A percentile compares a stretch with the other conserved stretches of the same genome.
phyloP scores from a whole-genome alignment of 495 filamentous ascomycete species.

The Copromyces sp. region DNA sequence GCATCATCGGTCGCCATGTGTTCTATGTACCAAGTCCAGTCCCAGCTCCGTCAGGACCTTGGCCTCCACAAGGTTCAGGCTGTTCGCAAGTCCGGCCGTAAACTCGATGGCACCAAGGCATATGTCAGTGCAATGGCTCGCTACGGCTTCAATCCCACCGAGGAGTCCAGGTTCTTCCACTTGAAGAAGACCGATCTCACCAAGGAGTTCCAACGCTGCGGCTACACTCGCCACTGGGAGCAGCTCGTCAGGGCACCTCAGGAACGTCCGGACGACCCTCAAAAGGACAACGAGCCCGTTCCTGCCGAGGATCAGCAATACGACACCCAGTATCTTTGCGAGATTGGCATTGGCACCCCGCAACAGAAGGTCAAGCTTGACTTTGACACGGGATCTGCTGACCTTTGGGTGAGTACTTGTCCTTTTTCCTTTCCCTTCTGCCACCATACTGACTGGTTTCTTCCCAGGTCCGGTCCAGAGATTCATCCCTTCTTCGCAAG shows the following conservation, averaged over 20 bases:
- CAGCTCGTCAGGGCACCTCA: slow-evolving; percentile 32
- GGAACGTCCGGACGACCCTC: not conserved
- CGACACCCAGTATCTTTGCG: slow-evolving; percentile 59
- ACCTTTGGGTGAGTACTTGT: slow-evolving; percentile 57
- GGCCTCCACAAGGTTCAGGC: slow-evolving; percentile 40
- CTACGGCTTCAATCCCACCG: slow-evolving; percentile 60
- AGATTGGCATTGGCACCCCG: slow-evolving; percentile 58
- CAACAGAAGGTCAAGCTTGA: slow-evolving; percentile 56
- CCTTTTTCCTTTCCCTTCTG: not conserved
- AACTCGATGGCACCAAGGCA: slow-evolving; percentile 58
- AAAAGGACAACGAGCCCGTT: slow-evolving; percentile 22
- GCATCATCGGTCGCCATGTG: slow-evolving; percentile 17
- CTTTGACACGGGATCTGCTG: slow-evolving; percentile 69
- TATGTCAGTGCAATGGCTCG: slow-evolving; percentile 62
- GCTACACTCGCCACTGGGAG: slow-evolving; percentile 33
- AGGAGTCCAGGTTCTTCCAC: slow-evolving; percentile 40
- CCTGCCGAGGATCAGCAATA: slow-evolving; percentile 66
- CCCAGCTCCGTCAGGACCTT: slow-evolving; percentile 22
- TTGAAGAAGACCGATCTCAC: slow-evolving; percentile 24
- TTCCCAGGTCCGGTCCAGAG: slow-evolving; percentile 52
- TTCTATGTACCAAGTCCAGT: slow-evolving; percentile 22
- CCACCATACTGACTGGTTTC: not conserved
- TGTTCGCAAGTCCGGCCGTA: slow-evolving; percentile 51
- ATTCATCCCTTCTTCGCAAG: slow-evolving; percentile 32
- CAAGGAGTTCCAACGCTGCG: slow-evolving; percentile 7